Evolutionary conservation across 495 filamentous ascomycete species (phyloP).

Genomic region (Neurospora sp.): DNA sequence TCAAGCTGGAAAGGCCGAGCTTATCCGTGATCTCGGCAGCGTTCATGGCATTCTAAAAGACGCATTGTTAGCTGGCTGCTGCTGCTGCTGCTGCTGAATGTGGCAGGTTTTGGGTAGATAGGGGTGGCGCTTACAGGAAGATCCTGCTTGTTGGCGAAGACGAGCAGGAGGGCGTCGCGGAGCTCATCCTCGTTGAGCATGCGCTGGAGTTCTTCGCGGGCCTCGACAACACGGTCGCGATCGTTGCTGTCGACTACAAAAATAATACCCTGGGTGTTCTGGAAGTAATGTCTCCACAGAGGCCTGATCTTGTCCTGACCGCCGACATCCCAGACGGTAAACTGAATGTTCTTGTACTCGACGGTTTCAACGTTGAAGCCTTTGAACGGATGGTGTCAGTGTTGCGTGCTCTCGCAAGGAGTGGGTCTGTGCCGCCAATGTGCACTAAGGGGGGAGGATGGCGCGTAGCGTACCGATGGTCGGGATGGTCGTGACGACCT

Average conservation of each 20-base stretch:
- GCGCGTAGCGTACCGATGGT: slow-evolving; percentile 78
- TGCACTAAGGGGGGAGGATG: background rate
- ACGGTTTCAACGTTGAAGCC: slow-evolving; percentile 99
- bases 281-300: slow-evolving; percentile 99
- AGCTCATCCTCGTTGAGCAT: slow-evolving; percentile 99
- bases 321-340: slow-evolving; percentile 99
- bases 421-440: background rate
- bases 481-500: slow-evolving; percentile 99
- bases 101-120: background rate
- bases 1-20: slow-evolving; percentile 96
- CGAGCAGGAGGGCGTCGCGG: slow-evolving; percentile 89
- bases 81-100: slow-evolving; percentile 6
- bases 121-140: slow-evolving; percentile 63
- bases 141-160: slow-evolving; percentile 99
- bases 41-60: slow-evolving; percentile 89
- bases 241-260: slow-evolving; percentile 99
- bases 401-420: slow-evolving; percentile 1
- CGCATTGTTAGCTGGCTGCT: slow-evolving; percentile 13
- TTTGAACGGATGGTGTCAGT: slow-evolving; percentile 30
- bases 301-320: slow-evolving; percentile 99
- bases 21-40: slow-evolving; percentile 99
- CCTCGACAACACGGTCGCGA: slow-evolving; percentile 98
- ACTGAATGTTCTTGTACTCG: slow-evolving; percentile 99
- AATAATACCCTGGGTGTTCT: slow-evolving; percentile 99
- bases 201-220: slow-evolving; percentile 96